Evolutionary conservation across 2,329 filamentous ascomycete genomes (phyloP), one percentile per base, ranked within the genome.

Genomic region (Verticillium klebahnii): DNA sequence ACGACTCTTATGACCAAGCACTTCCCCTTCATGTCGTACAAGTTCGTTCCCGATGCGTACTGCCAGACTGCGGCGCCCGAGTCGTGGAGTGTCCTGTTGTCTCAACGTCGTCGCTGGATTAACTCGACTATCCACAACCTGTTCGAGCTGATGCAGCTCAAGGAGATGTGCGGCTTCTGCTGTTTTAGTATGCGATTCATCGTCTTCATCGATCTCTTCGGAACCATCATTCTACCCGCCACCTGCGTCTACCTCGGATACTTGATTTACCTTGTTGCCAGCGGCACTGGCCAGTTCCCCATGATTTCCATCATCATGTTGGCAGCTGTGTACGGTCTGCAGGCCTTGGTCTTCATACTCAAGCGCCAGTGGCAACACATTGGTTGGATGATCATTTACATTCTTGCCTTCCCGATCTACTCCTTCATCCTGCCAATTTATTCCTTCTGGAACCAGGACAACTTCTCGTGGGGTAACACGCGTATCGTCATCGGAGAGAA

Each of bases 391-490:
- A 89, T 99, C 67, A 98, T 99, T 73, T 99, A 99, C 78, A 84
- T 99, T 65, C 69, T 96, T n/a, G 95, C 95, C 2, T 97, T 91
- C 80, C 95, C 95, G 0, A 90, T 99, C 69, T 97, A 94, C 80
- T 95, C 90, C 4, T 91, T 99, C 70, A 73, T 96, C 65, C 85
- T 99, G 14, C 95, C 95, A 0, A 80, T 99, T 66, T 99, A 98
- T 80, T 97, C 94, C 0, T 99, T 99, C 89, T 99, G 95, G 95
- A 96, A 97, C 78, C 93, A 97, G 76, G 95, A 99, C 77, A 94
- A 99, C 78, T 99, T 99, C 83, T 89, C 89, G 2, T 99, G 95
- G 95, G 95, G 95, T 83, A 98, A 95, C 79, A 99, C 95, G 1
- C 93, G 95, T 85, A 88, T 99, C 67, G 95, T 99, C 68, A 91